Evolutionary conservation across 345 rosid genomes (phyloP).

Genomic region (Capsella bursapastoris): DNA sequence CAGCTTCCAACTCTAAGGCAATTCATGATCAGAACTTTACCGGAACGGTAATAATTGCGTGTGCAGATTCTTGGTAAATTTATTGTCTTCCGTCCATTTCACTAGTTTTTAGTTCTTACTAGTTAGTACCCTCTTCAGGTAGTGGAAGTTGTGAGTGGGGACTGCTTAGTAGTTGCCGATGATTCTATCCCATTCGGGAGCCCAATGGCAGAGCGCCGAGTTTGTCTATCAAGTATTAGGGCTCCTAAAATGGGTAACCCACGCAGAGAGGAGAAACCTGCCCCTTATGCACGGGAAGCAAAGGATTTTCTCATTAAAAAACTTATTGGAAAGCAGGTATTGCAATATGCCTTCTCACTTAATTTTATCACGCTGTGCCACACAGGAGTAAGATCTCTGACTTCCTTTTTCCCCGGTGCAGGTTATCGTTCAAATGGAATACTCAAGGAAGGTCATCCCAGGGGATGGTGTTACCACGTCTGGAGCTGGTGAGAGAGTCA

Average conservation of each 20-base stretch:
- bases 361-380: neutral
- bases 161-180: constrained; percentile 89
- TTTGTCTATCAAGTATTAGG: constrained; percentile 90
- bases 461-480: constrained; percentile 64
- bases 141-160: constrained; percentile 97
- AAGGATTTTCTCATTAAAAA: constrained; percentile 82
- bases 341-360: constrained; percentile 5
- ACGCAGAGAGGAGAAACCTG: constrained; percentile 89
- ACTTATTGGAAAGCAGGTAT: constrained; percentile 80
- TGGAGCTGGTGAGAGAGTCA: constrained; percentile 72
- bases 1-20: constrained; percentile 82
- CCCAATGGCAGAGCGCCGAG: constrained; percentile 84
- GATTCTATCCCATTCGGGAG: constrained; percentile 86
- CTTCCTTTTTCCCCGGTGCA: constrained; percentile 35
- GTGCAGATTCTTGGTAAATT: neutral
- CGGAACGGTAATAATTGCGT: constrained; percentile 65
- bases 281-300: constrained; percentile 92
- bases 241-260: constrained; percentile 92
- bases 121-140: constrained; percentile 56
- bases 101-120: constrained; percentile 9
- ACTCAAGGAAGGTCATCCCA: constrained; percentile 74
- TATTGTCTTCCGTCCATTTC: constrained; percentile 12
- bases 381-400: constrained; percentile 33
- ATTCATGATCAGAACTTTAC: constrained; percentile 89
- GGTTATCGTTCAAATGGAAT: constrained; percentile 97